phyloP scores from a whole-genome alignment of 2,329 filamentous ascomycete species.

The Cordyceps farinosa region DNA sequence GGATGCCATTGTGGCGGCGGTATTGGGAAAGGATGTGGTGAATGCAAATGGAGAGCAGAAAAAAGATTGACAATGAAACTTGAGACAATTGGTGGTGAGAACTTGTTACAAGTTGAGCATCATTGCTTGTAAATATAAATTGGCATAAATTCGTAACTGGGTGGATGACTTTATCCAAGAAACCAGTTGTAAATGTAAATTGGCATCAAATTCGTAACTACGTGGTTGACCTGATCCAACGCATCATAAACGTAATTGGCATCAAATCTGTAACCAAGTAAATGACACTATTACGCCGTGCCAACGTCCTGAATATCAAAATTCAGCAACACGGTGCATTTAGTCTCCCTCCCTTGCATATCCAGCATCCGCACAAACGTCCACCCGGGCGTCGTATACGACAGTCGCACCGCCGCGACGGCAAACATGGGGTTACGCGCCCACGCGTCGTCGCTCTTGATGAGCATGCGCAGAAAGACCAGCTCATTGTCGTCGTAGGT shows the following conservation, averaged over 20 bases:
- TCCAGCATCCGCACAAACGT: constrained; percentile 63
- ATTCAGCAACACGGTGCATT: constrained; percentile 57
- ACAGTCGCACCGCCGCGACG: constrained; percentile 56
- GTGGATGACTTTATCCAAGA: too few species aligned
- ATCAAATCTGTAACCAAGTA: neutral
- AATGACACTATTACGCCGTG: neutral
- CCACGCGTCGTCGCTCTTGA: constrained; percentile 66
- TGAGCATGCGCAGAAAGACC: constrained; percentile 59
- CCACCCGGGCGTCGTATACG: constrained; percentile 57
- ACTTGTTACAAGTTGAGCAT: too few species aligned
- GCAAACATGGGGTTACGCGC: constrained; percentile 59
- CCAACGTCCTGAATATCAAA: constrained; percentile 51
- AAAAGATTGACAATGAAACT: too few species aligned
- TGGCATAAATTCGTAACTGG: neutral
- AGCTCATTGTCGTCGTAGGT: constrained; percentile 65
- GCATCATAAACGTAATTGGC: neutral
- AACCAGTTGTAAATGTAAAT: too few species aligned
- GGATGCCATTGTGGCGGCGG: constrained; percentile 34
- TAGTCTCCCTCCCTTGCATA: constrained; percentile 60
- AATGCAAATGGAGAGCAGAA: too few species aligned
- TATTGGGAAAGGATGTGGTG: constrained; percentile 41
- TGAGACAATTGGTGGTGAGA: neutral
- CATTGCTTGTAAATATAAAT: neutral
- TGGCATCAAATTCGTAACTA: too few species aligned
- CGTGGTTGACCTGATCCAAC: too few species aligned